phyloP scores from a whole-genome alignment of 1,139 yeast genomes.

The Lodderomyces theae region DNA sequence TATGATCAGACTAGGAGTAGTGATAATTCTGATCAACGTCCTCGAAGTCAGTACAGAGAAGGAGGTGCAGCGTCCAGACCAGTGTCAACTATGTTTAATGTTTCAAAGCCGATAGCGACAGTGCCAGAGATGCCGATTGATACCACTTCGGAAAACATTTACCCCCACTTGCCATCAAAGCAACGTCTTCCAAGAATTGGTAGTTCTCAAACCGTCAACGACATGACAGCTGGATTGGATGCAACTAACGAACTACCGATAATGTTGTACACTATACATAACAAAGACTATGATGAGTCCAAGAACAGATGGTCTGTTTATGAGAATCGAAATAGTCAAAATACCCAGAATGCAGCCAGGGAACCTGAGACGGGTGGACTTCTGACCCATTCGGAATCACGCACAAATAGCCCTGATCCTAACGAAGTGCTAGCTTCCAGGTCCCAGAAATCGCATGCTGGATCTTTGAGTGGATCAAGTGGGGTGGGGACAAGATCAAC shows the following conservation, averaged over 20 bases:
- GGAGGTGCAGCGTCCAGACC: not conserved
- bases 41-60: not conserved
- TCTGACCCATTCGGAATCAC: not conserved
- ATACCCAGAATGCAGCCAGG: not conserved
- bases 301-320: slow-evolving; percentile 29
- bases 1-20: slow-evolving; percentile 11
- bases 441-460: not conserved
- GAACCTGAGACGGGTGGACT: not conserved
- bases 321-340: slow-evolving; percentile 17
- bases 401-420: slow-evolving; percentile 1
- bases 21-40: slow-evolving; percentile 1
- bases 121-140: not conserved
- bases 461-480: not conserved
- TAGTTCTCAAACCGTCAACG: slow-evolving; percentile 3
- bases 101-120: not conserved
- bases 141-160: not conserved
- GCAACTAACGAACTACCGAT: slow-evolving; percentile 27
- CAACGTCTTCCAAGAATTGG: slow-evolving; percentile 1
- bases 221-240: slow-evolving; percentile 30
- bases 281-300: slow-evolving; percentile 22
- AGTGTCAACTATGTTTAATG: not conserved
- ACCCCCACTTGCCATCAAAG: not conserved
- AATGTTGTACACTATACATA: slow-evolving; percentile 31
- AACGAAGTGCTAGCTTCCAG: not conserved
- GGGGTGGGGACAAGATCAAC: not conserved